A percentile compares a stretch with the other conserved stretches of the same genome.
Evolutionary conservation across 495 filamentous ascomycete species (phyloP).

Genomic region (Tetracladium setigerum): DNA sequence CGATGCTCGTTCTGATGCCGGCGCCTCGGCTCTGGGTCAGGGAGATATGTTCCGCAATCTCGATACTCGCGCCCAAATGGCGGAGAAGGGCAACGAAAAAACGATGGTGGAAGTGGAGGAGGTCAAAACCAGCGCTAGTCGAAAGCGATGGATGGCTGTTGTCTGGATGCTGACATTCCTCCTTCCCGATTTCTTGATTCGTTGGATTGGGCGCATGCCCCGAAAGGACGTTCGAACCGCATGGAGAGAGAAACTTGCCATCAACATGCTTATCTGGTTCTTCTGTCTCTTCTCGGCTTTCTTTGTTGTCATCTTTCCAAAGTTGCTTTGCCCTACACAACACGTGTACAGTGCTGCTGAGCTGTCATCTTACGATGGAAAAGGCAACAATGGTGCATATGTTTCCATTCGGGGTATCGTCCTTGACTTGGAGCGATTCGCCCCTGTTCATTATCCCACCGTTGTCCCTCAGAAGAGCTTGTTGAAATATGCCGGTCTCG

Average conservation of each 20-base stretch:
- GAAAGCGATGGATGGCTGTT: constrained; percentile 88
- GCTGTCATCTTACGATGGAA: constrained; percentile 65
- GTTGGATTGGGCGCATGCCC: constrained; percentile 73
- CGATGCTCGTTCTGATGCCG: constrained; percentile 84
- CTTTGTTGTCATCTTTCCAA: constrained; percentile 82
- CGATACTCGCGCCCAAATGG: constrained; percentile 90
- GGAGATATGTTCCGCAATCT: constrained; percentile 98
- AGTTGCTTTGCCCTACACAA: constrained; percentile 85
- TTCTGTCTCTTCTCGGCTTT: constrained; percentile 72
- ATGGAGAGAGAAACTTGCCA: constrained; percentile 96
- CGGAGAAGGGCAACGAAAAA: constrained; percentile 88
- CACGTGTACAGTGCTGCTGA: constrained; percentile 77
- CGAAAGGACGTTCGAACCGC: constrained; percentile 89
- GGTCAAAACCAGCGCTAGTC: constrained; percentile 63
- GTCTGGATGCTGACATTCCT: constrained; percentile 81
- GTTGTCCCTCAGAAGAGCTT: constrained; percentile 60
- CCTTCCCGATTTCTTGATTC: constrained; percentile 79
- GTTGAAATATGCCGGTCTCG: constrained; percentile 73
- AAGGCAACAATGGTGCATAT: constrained; percentile 54
- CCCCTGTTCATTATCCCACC: constrained; percentile 71
- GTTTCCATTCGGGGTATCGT: constrained; percentile 83
- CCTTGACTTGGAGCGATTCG: constrained; percentile 71
- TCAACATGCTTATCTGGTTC: constrained; percentile 97
- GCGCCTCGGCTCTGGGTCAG: constrained; percentile 75
- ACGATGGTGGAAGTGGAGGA: constrained; percentile 87